Base-by-base conservation (phyloP, 1,284 basidiomycete genomes). In the Tylopilus sp. region DNA sequence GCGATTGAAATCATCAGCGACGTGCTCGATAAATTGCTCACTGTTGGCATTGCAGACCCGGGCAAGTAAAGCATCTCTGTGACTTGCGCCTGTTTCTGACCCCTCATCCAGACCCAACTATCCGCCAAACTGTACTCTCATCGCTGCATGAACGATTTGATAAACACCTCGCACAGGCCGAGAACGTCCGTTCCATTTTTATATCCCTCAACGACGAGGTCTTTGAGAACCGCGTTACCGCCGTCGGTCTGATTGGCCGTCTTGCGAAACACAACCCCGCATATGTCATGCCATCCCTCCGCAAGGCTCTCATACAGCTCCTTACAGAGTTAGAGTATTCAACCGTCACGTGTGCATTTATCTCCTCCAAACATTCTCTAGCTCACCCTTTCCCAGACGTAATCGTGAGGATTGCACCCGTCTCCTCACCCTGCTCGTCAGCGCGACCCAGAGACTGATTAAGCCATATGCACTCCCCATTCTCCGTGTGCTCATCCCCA, bases 1-100 rank as follows among this genome's bases (percentile, higher is more conserved):
- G 92, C 96, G 5, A 96, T 97, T 53, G 94, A 98, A 65, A 89
- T 99, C 52, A 96, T 99, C 64, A 95, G 93, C 66, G 97, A 99
- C 58, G 95, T 99, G 16, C 77, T 99, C 37, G 95, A 98, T 68
- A 99, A 99, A 71, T 78, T 99, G 15, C 74, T 99, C 55, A 97
- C 93, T 0, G 93, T 98, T 31, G 97, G 91, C 13, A 97, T 99
- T 48, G 96, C 97, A 16, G 97, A 99, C 74, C 93, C 96, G 53
- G 90, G 92, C 92, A 41, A n/a, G 62, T n/a, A 35, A 3, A 16
- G 9, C 7, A n/a, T 16, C 21, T 37, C 38, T 38, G 28, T 31
- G 7, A 21, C 3, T 25, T 13, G 21, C 25, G 6, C 8, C 31
- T 42, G 28, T 36, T 47, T 41, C 46, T 43, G 45, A 51, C 25